Evolutionary conservation across 768 basidiomycete species (phyloP).

Genomic region (Mycena galericulata): DNA sequence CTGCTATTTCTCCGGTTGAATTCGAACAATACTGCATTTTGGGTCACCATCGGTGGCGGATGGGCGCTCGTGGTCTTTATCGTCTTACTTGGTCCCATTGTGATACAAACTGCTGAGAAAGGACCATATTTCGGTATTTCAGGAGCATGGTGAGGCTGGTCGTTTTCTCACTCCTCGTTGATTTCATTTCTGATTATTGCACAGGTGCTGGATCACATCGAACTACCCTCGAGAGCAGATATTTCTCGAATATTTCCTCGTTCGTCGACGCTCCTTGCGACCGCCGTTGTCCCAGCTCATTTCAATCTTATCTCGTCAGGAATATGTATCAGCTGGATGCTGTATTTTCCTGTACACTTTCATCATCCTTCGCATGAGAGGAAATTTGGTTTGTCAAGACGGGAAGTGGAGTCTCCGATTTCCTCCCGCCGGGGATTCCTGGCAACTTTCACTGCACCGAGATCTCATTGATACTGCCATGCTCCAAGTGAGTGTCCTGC

Average conservation of each 20-base stretch:
- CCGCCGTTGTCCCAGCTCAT: not conserved
- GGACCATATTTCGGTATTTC: constrained; percentile 61
- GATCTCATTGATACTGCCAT: constrained; percentile 41
- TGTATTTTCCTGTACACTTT: constrained; percentile 39
- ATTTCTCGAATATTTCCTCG: constrained; percentile 59
- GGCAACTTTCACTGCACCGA: constrained; percentile 38
- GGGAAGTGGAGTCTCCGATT: constrained; percentile 38
- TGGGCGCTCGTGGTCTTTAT: constrained; percentile 51
- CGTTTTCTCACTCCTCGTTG: not conserved
- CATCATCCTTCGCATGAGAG: constrained; percentile 44
- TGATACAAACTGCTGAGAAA: constrained; percentile 44
- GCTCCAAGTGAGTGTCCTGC: constrained; percentile 29
- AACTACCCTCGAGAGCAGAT: constrained; percentile 53
- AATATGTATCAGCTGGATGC: constrained; percentile 42
- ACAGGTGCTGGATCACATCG: constrained; percentile 57
- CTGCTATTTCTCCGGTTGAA: constrained; percentile 55
- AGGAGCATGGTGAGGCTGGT: constrained; percentile 51
- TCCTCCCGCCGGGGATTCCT: constrained; percentile 34
- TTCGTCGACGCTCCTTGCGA: constrained; percentile 34
- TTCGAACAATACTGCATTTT: constrained; percentile 37
- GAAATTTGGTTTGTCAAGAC: constrained; percentile 38
- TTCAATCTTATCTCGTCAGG: constrained; percentile 23
- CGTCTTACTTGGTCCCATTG: constrained; percentile 52
- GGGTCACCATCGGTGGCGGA: constrained; percentile 44
- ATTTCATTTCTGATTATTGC: not conserved